phyloP scores from a whole-genome alignment of 1,284 basidiomycete species.

The Ceratobasidium sp. region DNA sequence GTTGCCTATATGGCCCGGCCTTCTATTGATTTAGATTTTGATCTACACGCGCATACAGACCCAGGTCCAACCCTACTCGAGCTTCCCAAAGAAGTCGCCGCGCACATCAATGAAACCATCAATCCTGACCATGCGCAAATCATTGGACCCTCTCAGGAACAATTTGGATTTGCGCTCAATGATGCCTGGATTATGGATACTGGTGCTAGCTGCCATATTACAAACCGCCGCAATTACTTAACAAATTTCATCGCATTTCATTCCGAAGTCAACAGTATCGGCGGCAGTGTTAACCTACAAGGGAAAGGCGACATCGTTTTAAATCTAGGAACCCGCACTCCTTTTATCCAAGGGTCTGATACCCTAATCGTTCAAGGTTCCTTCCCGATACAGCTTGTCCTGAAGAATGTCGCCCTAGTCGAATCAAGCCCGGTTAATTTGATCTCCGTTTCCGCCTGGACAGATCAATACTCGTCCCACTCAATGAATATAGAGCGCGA shows the following conservation, averaged over 20 bases:
- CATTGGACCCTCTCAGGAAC: not conserved
- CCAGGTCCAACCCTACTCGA: too few species aligned
- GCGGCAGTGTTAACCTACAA: not conserved
- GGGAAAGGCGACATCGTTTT: not conserved
- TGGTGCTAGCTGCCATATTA: slow-evolving; percentile 9
- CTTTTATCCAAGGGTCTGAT: not conserved
- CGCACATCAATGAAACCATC: too few species aligned
- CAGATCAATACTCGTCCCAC: not conserved
- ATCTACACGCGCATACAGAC: too few species aligned
- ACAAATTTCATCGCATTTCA: not conserved
- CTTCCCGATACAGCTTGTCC: not conserved
- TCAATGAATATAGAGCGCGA: too few species aligned
- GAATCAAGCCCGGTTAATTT: slow-evolving; percentile 11
- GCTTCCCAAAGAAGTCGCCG: too few species aligned
- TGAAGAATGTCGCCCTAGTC: slow-evolving; percentile 2
- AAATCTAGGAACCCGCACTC: not conserved
- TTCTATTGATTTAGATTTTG: not conserved
- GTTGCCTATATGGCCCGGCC: not conserved
- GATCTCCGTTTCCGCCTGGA: slow-evolving; percentile 8
- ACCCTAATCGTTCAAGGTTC: not conserved
- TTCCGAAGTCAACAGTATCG: not conserved
- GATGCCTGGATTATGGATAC: slow-evolving; percentile 12
- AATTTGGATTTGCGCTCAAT: not conserved
- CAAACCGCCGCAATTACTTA: not conserved
- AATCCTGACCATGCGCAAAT: not conserved